Percentiles rank a stretch among this genome's conserved stretches.
phyloP scores from a whole-genome alignment of 1,139 yeast genomes.

The Blastobotrys apis region DNA sequence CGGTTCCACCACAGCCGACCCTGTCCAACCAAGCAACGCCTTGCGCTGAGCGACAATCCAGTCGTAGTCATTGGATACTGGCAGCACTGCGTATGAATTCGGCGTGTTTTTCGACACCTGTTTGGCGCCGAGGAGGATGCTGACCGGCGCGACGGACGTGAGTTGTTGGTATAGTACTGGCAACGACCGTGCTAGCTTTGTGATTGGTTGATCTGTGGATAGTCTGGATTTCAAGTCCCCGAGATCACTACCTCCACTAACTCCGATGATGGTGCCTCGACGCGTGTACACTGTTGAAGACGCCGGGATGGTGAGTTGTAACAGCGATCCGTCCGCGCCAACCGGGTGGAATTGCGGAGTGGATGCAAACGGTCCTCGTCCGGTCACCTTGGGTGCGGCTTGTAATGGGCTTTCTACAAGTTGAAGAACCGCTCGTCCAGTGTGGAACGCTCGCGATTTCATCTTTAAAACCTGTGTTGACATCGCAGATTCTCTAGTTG shows the following conservation, averaged over 20 bases:
- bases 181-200: slow-evolving; percentile 19
- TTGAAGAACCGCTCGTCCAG: background rate
- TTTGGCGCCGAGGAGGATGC: slow-evolving; percentile 22
- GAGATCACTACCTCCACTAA: slow-evolving; percentile 40
- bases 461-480: no score
- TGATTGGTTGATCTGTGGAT: slow-evolving; percentile 19
- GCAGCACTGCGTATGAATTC: slow-evolving; percentile 16
- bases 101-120: slow-evolving; percentile 6
- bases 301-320: slow-evolving; percentile 47
- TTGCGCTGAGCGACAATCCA: slow-evolving; percentile 34
- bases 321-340: slow-evolving; percentile 43
- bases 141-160: slow-evolving; percentile 26
- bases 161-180: slow-evolving; percentile 29
- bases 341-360: slow-evolving; percentile 41
- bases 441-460: no score
- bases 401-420: no score
- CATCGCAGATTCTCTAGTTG: no score
- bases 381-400: slow-evolving; percentile 8
- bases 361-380: slow-evolving; percentile 10
- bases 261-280: slow-evolving; percentile 44
- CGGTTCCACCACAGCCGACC: slow-evolving; percentile 22
- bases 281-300: slow-evolving; percentile 45
- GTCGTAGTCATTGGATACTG: slow-evolving; percentile 13
- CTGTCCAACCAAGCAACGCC: slow-evolving; percentile 37
- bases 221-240: slow-evolving; percentile 21